Evolutionary conservation across 2,329 filamentous ascomycete species (phyloP).

Genomic region (Aspergillus neotritici): DNA sequence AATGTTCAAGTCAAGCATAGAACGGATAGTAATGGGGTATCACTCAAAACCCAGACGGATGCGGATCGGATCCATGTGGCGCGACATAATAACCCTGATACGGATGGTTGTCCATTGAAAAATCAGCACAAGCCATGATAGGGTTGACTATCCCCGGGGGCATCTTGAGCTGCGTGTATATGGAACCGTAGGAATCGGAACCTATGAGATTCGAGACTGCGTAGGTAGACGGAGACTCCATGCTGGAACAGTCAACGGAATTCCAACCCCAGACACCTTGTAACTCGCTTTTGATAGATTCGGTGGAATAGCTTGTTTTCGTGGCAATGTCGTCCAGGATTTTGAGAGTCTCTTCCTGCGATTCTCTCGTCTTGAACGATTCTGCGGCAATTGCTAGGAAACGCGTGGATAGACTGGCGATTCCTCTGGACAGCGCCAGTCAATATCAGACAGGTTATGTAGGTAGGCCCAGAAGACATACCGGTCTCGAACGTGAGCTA

Average conservation of each 20-base stretch:
- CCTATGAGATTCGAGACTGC: no score
- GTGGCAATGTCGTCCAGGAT: slow-evolving; percentile 71
- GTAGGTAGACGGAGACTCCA: slow-evolving; percentile 3
- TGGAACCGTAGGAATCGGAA: no score
- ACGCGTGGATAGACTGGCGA: slow-evolving; percentile 72
- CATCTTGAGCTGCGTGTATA: slow-evolving; percentile 27
- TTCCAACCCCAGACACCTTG: slow-evolving; percentile 73
- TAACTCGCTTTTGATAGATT: slow-evolving; percentile 65
- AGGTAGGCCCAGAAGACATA: slow-evolving; percentile 24
- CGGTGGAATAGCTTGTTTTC: slow-evolving; percentile 73
- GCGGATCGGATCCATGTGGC: slow-evolving; percentile 41
- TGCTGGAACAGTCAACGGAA: slow-evolving; percentile 30
- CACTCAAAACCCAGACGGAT: slow-evolving; percentile 17
- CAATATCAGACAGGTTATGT: neutral
- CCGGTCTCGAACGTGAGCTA: slow-evolving; percentile 75
- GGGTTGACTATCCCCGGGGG: slow-evolving; percentile 60
- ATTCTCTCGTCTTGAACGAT: slow-evolving; percentile 60
- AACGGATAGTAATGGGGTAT: no score
- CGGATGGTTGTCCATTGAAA: slow-evolving; percentile 70
- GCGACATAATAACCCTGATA: slow-evolving; percentile 77
- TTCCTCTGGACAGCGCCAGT: slow-evolving; percentile 45
- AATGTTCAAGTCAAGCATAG: no score
- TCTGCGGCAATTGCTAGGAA: slow-evolving; percentile 73
- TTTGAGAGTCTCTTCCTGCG: slow-evolving; percentile 74
- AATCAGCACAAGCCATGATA: slow-evolving; percentile 65